Evolutionary conservation across 2,329 filamentous ascomycete species (phyloP), one percentile per base, ranked within the genome.

Genomic region (Pseudogymnoascus sp.): DNA sequence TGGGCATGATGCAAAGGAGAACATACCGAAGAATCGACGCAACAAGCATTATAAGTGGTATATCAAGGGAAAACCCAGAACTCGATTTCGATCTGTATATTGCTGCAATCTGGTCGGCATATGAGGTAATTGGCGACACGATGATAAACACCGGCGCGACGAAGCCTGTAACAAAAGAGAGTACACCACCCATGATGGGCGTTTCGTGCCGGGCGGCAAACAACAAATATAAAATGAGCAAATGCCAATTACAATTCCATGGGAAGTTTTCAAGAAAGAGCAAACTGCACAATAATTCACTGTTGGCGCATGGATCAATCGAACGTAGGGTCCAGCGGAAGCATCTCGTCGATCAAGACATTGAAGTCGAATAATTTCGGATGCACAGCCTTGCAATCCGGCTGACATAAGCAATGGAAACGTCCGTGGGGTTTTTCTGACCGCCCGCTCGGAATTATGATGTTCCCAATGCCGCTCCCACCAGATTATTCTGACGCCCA

Each of bases 31-130:
- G 75, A 62, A 89, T 76, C 3, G 85, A 89, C 29, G 86, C 84
- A 61, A 88, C 80, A 60, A 89, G 81, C 86, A 89, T 89, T 65
- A 89, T 89, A 63, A 89, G 76, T 33, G 86, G 86, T 49, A 88
- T 89, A 69, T 89, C 86, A 65, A 89, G 78, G 16, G 86, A 89
- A 75, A 89, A 89, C 63, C 86, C 85, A 12, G 83, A 83, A 67
- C 85, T 88, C 45, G 84, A 85, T 72, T 82, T 85, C 63, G 76
- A 79, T 68, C 81, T 78, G 69, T 87, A 81, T 81, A 89, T 89
- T 37, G 85, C 81, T 55, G 84, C 70, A 26, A 82, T 84, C 76
- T 88, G 85, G 75, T 88, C 85, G 69, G 80, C 80, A 73, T 88
- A 88, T 61, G 84, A 87, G 41, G 86, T 75, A 52, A 88, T 77